Evolutionary conservation across 176 grass and related monocot species (phyloP).

Genomic region (Cenchrus purpureus): DNA sequence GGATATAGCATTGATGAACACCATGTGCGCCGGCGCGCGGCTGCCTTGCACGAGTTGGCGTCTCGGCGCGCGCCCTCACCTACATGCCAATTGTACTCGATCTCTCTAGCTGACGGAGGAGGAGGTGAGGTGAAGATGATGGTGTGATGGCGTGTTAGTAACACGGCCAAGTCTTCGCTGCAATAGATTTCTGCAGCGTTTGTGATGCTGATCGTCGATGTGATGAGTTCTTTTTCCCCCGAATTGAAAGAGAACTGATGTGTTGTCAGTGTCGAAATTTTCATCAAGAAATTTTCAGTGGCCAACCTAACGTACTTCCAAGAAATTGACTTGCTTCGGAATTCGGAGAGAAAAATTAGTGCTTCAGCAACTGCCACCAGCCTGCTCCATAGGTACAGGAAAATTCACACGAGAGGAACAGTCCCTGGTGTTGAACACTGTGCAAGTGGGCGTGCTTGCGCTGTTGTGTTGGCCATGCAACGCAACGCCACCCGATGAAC

Average conservation of each 20-base stretch:
- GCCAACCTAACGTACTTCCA: neutral
- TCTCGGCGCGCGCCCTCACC: neutral
- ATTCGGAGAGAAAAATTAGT: neutral
- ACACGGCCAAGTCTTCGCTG: constrained; percentile 25
- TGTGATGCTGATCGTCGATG: constrained; percentile 4
- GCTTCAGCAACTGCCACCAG: neutral
- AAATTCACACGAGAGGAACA: neutral
- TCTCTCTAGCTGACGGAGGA: neutral
- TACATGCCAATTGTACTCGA: neutral
- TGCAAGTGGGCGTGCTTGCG: neutral
- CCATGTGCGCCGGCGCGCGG: constrained; percentile 36
- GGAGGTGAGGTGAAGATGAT: neutral
- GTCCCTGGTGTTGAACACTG: neutral
- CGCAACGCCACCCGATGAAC: constrained; percentile 7
- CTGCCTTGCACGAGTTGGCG: constrained; percentile 29
- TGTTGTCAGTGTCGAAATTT: neutral
- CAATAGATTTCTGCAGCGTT: neutral
- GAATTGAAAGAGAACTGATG: neutral
- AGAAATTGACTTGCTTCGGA: neutral
- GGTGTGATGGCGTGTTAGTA: constrained; percentile 5
- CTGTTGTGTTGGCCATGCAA: constrained; percentile 6
- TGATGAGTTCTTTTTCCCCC: neutral
- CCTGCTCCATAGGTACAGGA: no score
- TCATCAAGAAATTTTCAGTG: neutral
- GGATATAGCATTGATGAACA: constrained; percentile 32